Conservation (phyloP, 345 rosid species). For the Ceriops decandra region DNA sequence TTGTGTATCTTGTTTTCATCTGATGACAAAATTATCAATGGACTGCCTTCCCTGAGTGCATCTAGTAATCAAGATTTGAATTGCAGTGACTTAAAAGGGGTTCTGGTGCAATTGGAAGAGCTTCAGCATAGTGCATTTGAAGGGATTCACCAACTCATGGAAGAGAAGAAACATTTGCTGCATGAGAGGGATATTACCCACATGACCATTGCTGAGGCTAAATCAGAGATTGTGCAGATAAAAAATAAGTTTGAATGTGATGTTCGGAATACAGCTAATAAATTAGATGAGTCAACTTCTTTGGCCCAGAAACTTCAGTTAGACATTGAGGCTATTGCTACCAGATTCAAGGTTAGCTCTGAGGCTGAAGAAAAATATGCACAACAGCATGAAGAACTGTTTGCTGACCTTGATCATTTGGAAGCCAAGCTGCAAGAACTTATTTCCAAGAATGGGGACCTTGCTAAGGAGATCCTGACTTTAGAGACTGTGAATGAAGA, state of each 20-base stretch:
- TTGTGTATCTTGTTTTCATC: conserved; percentile 41
- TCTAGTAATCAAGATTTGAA: conserved; percentile 33
- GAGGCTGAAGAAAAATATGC: conserved; percentile 53
- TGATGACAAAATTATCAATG: conserved; percentile 38
- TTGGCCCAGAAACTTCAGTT: conserved; percentile 58
- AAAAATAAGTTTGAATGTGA: conserved; percentile 57
- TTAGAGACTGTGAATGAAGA: conserved; percentile 50
- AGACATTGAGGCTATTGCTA: conserved; percentile 51
- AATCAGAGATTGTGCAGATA: conserved; percentile 45
- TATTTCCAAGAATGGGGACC: conserved; percentile 45
- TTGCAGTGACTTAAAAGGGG: conserved; percentile 39
- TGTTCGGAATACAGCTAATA: conserved; percentile 36
- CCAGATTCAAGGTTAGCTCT: conserved; percentile 43
- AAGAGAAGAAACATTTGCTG: conserved; percentile 50
- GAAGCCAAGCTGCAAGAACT: conserved; percentile 57
- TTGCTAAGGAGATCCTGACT: conserved; percentile 50
- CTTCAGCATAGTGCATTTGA: conserved; percentile 49
- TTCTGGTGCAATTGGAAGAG: conserved; percentile 44
- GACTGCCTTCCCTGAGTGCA: conserved; percentile 30
- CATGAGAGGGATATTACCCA: conserved; percentile 49
- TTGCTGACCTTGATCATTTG: conserved; percentile 52
- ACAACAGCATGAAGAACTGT: conserved; percentile 40
- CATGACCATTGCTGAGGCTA: conserved; percentile 37
- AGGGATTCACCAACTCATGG: conserved; percentile 43
- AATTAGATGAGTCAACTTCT: conserved; percentile 45